A percentile compares a stretch with the other conserved stretches of the same genome.
These are phyloP conservation scores for Podila horticola DNA, from an alignment of 192 early-diverging fungal genomes.

Conservation along the genomic window DNA sequence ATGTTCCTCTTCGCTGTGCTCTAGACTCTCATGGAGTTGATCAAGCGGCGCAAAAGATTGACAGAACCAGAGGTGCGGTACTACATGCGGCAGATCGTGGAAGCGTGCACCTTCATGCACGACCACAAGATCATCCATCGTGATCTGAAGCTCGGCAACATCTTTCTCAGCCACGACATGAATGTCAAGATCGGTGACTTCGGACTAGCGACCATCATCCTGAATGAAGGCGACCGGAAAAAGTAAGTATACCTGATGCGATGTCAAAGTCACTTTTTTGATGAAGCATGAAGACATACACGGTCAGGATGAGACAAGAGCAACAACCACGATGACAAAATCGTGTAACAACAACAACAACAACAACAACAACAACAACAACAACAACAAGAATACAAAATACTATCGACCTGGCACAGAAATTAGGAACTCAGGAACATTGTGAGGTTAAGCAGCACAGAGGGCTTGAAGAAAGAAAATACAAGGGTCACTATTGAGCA, in stretches of 20 bases:
- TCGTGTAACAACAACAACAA: background rate
- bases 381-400: too few relatives aligned
- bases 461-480: too few relatives aligned
- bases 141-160: slow-evolving; percentile 95
- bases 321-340: background rate
- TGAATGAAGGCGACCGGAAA: slow-evolving; percentile 84
- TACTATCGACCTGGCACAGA: too few relatives aligned
- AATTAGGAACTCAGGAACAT: too few relatives aligned
- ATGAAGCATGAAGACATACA: background rate
- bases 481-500: too few relatives aligned
- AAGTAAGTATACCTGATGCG: slow-evolving; percentile 66
- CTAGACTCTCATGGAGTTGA: slow-evolving; percentile 87
- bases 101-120: slow-evolving; percentile 87
- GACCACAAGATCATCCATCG: slow-evolving; percentile 85
- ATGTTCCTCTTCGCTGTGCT: background rate
- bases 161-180: slow-evolving; percentile 86
- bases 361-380: background rate
- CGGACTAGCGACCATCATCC: slow-evolving; percentile 88
- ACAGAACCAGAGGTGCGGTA: slow-evolving; percentile 92
- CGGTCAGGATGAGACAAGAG: background rate
- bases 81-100: slow-evolving; percentile 84
- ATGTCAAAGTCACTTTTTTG: background rate
- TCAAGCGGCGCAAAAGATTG: slow-evolving; percentile 79
- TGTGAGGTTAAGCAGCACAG: too few relatives aligned
- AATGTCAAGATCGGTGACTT: slow-evolving; percentile 95